Conservation (phyloP, 2,329 filamentous ascomycete genomes). For the Lizonia empirigonia region DNA sequence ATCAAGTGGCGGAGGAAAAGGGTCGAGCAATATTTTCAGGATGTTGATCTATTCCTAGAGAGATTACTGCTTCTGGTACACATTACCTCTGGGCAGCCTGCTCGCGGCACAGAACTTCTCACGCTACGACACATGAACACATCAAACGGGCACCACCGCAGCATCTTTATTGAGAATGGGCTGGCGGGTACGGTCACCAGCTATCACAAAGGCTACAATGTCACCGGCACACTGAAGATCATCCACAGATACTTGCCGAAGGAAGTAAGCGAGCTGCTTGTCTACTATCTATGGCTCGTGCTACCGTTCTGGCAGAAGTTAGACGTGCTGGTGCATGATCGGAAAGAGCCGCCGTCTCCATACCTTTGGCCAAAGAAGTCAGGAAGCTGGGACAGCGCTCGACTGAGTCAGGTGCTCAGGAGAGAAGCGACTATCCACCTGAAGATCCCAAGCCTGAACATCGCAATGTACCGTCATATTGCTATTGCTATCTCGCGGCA, state of each 20-base stretch:
- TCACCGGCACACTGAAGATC: too few species aligned
- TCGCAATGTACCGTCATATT: not conserved
- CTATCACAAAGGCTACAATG: too few species aligned
- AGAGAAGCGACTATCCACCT: too few species aligned
- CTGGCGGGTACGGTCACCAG: too few species aligned
- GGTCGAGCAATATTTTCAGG: too few species aligned
- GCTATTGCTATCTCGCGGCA: not conserved
- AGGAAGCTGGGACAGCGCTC: too few species aligned
- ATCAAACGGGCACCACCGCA: too few species aligned
- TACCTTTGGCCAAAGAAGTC: too few species aligned
- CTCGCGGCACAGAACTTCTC: conserved; percentile 21
- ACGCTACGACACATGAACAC: not conserved
- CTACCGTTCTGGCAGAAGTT: not conserved
- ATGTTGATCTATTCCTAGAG: conserved; percentile 11
- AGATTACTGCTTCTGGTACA: conserved; percentile 21
- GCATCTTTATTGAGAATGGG: too few species aligned
- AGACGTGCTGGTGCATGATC: not conserved
- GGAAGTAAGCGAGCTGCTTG: conserved; percentile 22
- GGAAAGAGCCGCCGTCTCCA: too few species aligned
- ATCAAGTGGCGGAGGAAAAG: too few species aligned
- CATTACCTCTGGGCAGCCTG: conserved; percentile 21
- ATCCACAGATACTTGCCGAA: conserved; percentile 13
- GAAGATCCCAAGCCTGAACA: not conserved
- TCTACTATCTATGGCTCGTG: conserved; percentile 24
- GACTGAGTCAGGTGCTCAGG: too few species aligned